Evolutionary conservation across 257 asterid genomes (phyloP), one percentile per base, ranked within the genome.

Genomic region (Nicotiana tomentosiformis): DNA sequence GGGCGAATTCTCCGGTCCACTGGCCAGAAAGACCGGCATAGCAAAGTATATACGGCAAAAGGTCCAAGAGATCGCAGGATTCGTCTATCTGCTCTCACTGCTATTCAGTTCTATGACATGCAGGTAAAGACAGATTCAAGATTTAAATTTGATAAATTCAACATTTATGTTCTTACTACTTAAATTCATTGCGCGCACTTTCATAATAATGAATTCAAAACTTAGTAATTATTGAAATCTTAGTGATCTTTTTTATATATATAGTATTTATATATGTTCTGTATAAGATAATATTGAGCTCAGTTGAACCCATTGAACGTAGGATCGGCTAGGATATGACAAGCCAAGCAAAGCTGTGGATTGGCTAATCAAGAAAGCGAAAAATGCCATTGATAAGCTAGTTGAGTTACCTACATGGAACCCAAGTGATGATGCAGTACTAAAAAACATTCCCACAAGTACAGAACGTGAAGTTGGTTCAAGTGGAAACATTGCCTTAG

Each of bases 21-120:
- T 16, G 98, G 99, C 56, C 86, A 97, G 62, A 95, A 95, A 86
- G 99, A 95, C 90, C 91, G 98, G 65, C 99, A 95, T 87, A 95
- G 99, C 85, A 95, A 95, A 85, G 99, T 95, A 30, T 94, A 98
- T 90, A 95, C 99, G 7, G 94, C 99, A 9, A 95, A 93, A 83
- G 99, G 99, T 82, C 96, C 97, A 4, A 83, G 99, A 82, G 99
- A 95, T 92, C 92, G 99, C 81, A 93, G 99, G 7, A 97, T 95
- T 16, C 92, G 99, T 82, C 94, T 95, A 46, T 93, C 99, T 17
- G 99, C 99, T 4, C 96, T 91, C 83, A 95, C 99, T 3, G 99
- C 99, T 29, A 95, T 95, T 70, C 98, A 94, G 33, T 95, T 95
- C 87, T 95, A 94, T 86, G 99, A 95, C 77, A 97, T 95, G 8